Conservation (phyloP, 2,329 filamentous ascomycete species). For the Cryphonectria radicalis region DNA sequence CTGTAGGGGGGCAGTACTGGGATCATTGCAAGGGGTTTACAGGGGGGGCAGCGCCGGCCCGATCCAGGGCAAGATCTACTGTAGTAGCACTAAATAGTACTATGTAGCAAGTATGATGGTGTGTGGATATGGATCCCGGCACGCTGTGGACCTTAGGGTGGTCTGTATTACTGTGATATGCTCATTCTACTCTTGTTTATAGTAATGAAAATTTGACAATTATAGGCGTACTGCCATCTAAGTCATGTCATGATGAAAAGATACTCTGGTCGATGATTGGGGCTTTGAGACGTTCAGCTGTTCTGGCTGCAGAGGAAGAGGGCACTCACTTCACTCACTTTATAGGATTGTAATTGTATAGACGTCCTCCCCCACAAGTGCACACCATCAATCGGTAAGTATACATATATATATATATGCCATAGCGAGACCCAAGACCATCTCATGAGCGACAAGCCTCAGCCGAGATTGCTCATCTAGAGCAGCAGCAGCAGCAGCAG, state of each 20-base stretch:
- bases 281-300: no score
- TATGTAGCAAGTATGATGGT: not conserved
- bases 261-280: no score
- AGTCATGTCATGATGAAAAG: not conserved
- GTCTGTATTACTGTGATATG: not conserved
- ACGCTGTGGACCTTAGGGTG: not conserved
- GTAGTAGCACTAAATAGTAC: not conserved
- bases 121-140: not conserved
- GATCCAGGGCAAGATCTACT: conserved; percentile 1
- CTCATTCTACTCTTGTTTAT: not conserved
- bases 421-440: not conserved
- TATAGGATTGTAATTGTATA: not conserved
- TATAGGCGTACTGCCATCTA: not conserved
- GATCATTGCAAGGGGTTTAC: not conserved
- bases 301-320: no score
- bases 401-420: not conserved
- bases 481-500: not conserved
- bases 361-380: not conserved
- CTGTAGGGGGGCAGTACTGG: not conserved
- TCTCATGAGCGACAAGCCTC: not conserved
- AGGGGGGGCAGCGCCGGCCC: conserved; percentile 5
- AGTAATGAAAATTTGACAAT: not conserved
- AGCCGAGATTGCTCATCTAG: not conserved
- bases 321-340: no score
- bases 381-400: not conserved